A percentile compares a stretch with the other conserved stretches of the same genome.
These are phyloP conservation scores for Cenchrus purpureus DNA, from an alignment of 176 grass and related monocot genomes.

Conservation along the genomic window DNA sequence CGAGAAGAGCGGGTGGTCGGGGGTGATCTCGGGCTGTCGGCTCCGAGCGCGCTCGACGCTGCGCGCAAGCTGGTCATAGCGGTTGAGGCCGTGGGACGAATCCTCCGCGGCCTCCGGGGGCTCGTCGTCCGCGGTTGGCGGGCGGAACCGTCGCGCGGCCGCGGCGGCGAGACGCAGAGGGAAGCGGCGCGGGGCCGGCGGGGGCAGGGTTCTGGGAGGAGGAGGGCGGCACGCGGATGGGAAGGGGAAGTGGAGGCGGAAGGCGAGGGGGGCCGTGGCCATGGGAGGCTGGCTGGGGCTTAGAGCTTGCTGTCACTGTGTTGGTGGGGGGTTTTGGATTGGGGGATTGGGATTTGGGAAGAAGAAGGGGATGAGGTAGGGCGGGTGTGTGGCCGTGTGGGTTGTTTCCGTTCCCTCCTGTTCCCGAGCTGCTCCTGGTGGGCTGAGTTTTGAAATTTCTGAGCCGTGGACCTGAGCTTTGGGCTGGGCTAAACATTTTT, in stretches of 20 bases:
- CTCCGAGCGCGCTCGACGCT: slow-evolving; percentile 68
- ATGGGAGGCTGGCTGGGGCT: slow-evolving; percentile 37
- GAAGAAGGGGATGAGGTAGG: slow-evolving; percentile 17
- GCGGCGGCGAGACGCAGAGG: slow-evolving; percentile 25
- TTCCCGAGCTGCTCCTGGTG: neutral
- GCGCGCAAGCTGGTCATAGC: slow-evolving; percentile 64
- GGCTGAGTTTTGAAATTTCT: slow-evolving; percentile 10
- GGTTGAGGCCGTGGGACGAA: slow-evolving; percentile 77
- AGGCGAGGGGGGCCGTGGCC: slow-evolving; percentile 42
- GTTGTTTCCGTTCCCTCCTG: neutral
- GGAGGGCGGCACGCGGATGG: slow-evolving; percentile 42
- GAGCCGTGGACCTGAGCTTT: neutral
- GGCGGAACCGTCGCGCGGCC: slow-evolving; percentile 52
- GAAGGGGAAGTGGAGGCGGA: slow-evolving; percentile 51
- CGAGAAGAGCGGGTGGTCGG: slow-evolving; percentile 56
- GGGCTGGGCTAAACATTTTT: neutral
- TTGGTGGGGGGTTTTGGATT: slow-evolving; percentile 45
- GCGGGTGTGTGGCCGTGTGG: neutral
- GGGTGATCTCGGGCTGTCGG: slow-evolving; percentile 51
- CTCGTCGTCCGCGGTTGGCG: slow-evolving; percentile 69
- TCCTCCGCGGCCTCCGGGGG: slow-evolving; percentile 91
- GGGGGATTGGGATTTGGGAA: slow-evolving; percentile 10
- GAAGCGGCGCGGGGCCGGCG: neutral
- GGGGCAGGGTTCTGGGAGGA: neutral
- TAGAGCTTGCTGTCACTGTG: neutral